Evolutionary conservation across 768 basidiomycete species (phyloP), one percentile per base, ranked within the genome.

Genomic region (Boletus speciosus): DNA sequence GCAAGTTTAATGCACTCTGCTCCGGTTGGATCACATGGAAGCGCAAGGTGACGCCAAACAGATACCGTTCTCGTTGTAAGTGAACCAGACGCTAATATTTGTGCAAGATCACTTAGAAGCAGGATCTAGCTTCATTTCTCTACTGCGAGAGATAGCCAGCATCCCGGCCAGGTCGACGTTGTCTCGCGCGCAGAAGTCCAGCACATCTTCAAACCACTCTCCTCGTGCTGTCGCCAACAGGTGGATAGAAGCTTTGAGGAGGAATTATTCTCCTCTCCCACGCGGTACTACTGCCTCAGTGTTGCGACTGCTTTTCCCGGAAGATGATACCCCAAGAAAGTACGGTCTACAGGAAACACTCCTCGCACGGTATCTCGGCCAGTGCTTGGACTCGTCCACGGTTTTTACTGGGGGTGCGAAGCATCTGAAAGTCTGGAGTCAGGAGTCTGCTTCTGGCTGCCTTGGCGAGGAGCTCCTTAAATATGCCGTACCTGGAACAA

Each of bases 221-320:
- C 75, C 77, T 14, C 61, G 78, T 4, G 54, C 63, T n/a, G 65
- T 78, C 21, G 75, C 81, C 40, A 58, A 58, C 2, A 71, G 64
- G 45, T 86, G 83, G 83, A 63, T 77, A 19, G 57, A 62, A 2
- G 63, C 67, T 12, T 68, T 86, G 32, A 75, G 68, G 52, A 58
- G 44, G n/a, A 59, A 66, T 15, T 81, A 76, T 61, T 64, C 69
- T 12, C 80, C 82, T 14, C 68, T 86, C 21, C 80, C 81, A 0
- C 64, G 66, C 0, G 77, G 79, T 5, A 84, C 82, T 0, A 82
- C 84, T 9, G 74, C 77, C 14, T 77, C 78, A 6, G 70, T 91
- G 31, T 85, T 95, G 61, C 81, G 83, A 7, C 69, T 93, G 5
- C 72, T 96, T n/a, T 95, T 94, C 64, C 93, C 94, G 0, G 85